phyloP scores from a whole-genome alignment of 768 basidiomycete genomes.

The Gloeopeniophorella convolvens region DNA sequence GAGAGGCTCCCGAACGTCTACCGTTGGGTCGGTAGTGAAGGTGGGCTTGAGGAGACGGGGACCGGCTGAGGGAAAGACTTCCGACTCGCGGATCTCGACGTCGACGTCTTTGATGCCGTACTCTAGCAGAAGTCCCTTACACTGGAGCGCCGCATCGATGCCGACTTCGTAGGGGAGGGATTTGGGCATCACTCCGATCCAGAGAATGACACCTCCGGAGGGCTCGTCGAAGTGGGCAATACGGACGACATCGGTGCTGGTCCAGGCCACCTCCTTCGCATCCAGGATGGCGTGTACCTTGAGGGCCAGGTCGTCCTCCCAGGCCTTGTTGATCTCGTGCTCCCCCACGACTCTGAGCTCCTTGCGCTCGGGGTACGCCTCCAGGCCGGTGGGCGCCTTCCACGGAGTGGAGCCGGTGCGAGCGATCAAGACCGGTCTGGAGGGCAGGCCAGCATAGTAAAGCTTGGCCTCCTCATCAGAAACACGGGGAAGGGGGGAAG shows the following conservation, averaged over 20 bases:
- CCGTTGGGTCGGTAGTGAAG: conserved; percentile 9
- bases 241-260: conserved; percentile 22
- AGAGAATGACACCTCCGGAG: conserved; percentile 25
- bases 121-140: conserved; percentile 25
- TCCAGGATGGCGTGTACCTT: conserved; percentile 17
- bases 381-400: conserved; percentile 21
- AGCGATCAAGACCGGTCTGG: conserved; percentile 26
- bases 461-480: conserved; percentile 22
- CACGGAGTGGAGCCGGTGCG: conserved; percentile 24
- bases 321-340: conserved; percentile 22
- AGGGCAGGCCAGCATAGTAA: conserved; percentile 29
- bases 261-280: conserved; percentile 17
- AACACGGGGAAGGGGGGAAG: too few relatives aligned
- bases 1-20: conserved; percentile 14
- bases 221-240: conserved; percentile 17
- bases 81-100: conserved; percentile 30
- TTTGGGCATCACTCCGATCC: conserved; percentile 30
- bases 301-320: conserved; percentile 17
- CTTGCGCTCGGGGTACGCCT: conserved; percentile 25
- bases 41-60: conserved; percentile 13
- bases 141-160: conserved; percentile 24
- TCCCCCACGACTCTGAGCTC: conserved; percentile 23
- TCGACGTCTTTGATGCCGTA: conserved; percentile 28
- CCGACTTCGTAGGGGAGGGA: conserved; percentile 27
- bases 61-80: conserved; percentile 6